Conservation (phyloP, 805 yeast species). For the Saccharomycopsis sp. region DNA sequence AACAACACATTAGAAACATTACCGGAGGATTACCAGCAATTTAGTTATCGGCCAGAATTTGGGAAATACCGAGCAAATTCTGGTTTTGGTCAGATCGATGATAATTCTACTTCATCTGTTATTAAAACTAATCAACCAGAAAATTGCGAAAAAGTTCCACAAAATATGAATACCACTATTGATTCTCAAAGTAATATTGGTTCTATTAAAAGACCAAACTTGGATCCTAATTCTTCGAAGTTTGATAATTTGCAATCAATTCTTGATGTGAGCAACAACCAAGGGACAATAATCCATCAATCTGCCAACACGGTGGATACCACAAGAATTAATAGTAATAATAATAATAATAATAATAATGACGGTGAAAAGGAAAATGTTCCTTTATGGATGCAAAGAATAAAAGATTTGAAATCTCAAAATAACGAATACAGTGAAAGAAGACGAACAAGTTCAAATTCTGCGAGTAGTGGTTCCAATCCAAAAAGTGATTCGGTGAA, state of each 20-base stretch:
- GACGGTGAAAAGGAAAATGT: conserved; percentile 10
- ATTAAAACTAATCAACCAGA: not conserved
- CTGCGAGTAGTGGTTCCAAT: not conserved
- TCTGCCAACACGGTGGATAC: not conserved
- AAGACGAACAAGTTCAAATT: not conserved
- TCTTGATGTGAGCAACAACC: conserved; percentile 5
- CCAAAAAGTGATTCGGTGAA: not conserved
- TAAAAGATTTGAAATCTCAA: conserved; percentile 5
- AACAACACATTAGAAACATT: conserved; percentile 19
- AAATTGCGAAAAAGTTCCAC: not conserved
- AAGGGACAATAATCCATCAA: conserved; percentile 13
- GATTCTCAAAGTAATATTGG: not conserved
- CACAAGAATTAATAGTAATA: conserved; percentile 4
- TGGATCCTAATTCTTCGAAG: conserved; percentile 8
- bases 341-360: not conserved
- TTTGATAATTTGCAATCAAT: conserved; percentile 20
- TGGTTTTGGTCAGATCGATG: conserved; percentile 11
- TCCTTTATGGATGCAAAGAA: conserved; percentile 18
- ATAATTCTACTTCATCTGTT: not conserved
- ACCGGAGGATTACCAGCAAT: conserved; percentile 21
- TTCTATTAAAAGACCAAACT: not conserved
- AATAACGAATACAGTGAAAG: not conserved
- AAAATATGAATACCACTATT: not conserved
- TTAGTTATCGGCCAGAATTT: conserved; percentile 10
- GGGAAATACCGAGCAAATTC: conserved; percentile 17